These are phyloP conservation scores for Xylaria nigripes DNA, from an alignment of 495 filamentous ascomycete genomes.

Conservation along the genomic window DNA sequence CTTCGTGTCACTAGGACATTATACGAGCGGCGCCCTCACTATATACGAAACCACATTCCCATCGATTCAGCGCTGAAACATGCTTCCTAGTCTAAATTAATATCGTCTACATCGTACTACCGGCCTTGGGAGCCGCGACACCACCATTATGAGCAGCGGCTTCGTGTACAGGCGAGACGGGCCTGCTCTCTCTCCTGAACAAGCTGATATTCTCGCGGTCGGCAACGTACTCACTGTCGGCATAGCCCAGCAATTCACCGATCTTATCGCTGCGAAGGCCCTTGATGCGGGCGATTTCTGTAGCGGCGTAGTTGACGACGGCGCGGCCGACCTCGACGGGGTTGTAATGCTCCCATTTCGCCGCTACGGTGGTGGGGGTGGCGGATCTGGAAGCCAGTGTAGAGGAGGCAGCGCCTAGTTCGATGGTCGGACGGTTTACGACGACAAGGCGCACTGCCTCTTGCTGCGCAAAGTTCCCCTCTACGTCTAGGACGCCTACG, in stretches of 20 bases:
- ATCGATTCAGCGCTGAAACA: background rate
- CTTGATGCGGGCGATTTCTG: conserved; percentile 75
- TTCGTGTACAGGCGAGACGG: conserved; percentile 33
- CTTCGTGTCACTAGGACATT: too few species aligned
- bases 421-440: conserved; percentile 29
- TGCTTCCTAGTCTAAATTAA: background rate
- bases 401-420: background rate
- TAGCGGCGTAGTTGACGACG: conserved; percentile 86
- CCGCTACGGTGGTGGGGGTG: conserved; percentile 9
- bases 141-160: conserved; percentile 19
- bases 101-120: conserved; percentile 10
- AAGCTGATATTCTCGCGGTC: conserved; percentile 82
- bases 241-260: conserved; percentile 69
- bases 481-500: conserved; percentile 81
- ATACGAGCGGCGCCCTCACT: too few species aligned
- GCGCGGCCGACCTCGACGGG: conserved; percentile 79
- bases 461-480: conserved; percentile 81
- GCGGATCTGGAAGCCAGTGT: background rate
- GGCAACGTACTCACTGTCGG: conserved; percentile 91
- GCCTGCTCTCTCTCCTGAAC: conserved; percentile 39
- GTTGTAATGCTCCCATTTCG: conserved; percentile 40
- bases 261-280: conserved; percentile 79
- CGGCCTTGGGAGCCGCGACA: conserved; percentile 22
- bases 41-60: too few species aligned
- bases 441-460: conserved; percentile 83